These are phyloP conservation scores for Bidens hawaiensis DNA, from an alignment of 140 eudicot species.

Conservation along the genomic window DNA sequence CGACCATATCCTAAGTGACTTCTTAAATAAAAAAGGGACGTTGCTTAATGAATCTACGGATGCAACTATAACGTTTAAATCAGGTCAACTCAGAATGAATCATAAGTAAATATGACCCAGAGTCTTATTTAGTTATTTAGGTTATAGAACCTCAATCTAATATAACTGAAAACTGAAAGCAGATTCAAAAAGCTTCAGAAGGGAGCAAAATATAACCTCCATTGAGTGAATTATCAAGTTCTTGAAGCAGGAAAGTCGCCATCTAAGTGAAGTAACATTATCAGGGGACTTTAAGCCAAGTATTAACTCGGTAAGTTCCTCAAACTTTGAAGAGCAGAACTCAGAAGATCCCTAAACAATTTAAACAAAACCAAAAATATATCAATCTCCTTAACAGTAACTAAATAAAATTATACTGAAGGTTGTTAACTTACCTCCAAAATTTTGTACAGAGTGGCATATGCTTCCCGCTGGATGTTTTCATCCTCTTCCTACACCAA, in stretches of 20 bases:
- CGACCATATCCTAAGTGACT: background rate
- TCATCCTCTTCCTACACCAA: constrained; percentile 56
- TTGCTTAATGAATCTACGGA: too few relatives aligned
- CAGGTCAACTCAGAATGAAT: constrained; percentile 2
- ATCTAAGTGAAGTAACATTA: constrained; percentile 40
- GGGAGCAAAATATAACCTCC: constrained; percentile 38
- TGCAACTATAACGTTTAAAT: background rate
- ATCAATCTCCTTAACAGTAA: background rate
- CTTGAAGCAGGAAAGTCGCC: constrained; percentile 64
- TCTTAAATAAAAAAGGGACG: background rate
- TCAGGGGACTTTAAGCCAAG: constrained; percentile 61
- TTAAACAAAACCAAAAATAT: constrained; percentile 14
- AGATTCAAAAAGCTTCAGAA: background rate
- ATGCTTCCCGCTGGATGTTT: constrained; percentile 56
- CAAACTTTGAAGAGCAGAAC: constrained; percentile 66
- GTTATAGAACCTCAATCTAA: background rate
- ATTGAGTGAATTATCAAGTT: constrained; percentile 64
- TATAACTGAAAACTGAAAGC: background rate
- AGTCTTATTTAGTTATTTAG: background rate
- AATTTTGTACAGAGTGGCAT: constrained; percentile 54
- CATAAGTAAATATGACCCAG: background rate
- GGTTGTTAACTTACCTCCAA: constrained; percentile 44
- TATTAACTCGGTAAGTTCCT: constrained; percentile 64
- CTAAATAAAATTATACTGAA: background rate
- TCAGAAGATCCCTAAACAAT: constrained; percentile 56